Percentiles rank a stretch among this genome's conserved stretches.
These are phyloP conservation scores for Colletotrichum sansevieriae DNA, from an alignment of 2,329 filamentous ascomycete genomes.

Conservation along the genomic window DNA sequence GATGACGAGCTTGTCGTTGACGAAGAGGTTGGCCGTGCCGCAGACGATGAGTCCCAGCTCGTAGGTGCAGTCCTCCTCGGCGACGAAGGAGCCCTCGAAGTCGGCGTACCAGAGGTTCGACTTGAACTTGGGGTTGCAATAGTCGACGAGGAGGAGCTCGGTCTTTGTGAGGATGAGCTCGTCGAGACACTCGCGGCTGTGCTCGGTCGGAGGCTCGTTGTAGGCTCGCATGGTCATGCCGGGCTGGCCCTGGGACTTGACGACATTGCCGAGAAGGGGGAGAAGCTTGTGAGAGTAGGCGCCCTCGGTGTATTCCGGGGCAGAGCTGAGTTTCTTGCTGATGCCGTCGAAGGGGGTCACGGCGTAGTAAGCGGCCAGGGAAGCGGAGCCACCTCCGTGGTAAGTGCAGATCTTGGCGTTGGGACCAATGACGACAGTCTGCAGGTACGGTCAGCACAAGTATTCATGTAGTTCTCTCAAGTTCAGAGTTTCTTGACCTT, in stretches of 20 bases:
- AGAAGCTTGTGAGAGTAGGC: slow-evolving; percentile 75
- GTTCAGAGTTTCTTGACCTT: slow-evolving; percentile 54
- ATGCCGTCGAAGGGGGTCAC: slow-evolving; percentile 81
- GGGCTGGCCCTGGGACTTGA: slow-evolving; percentile 65
- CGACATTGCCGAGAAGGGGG: slow-evolving; percentile 67
- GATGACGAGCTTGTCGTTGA: slow-evolving; percentile 72
- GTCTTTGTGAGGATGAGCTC: slow-evolving; percentile 62
- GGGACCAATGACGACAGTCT: slow-evolving; percentile 68
- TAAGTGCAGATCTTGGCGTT: slow-evolving; percentile 69
- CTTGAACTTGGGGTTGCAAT: slow-evolving; percentile 65
- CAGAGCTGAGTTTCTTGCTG: slow-evolving; percentile 60
- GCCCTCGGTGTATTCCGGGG: slow-evolving; percentile 68
- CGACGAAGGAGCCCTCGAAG: slow-evolving; percentile 70
- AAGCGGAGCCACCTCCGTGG: slow-evolving; percentile 76
- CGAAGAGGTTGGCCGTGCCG: slow-evolving; percentile 74
- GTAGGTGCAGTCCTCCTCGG: slow-evolving; percentile 71
- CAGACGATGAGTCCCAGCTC: slow-evolving; percentile 76
- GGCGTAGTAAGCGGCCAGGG: slow-evolving; percentile 72
- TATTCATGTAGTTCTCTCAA: not conserved
- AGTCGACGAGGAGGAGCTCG: slow-evolving; percentile 64
- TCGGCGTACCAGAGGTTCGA: slow-evolving; percentile 69
- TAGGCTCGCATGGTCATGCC: slow-evolving; percentile 75
- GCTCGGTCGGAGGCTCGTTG: slow-evolving; percentile 66
- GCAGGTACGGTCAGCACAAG: slow-evolving; percentile 13
- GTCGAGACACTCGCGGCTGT: slow-evolving; percentile 64